Base-by-base conservation (phyloP, 257 asterid genomes). In the Fraxinus pennsylvanica region DNA sequence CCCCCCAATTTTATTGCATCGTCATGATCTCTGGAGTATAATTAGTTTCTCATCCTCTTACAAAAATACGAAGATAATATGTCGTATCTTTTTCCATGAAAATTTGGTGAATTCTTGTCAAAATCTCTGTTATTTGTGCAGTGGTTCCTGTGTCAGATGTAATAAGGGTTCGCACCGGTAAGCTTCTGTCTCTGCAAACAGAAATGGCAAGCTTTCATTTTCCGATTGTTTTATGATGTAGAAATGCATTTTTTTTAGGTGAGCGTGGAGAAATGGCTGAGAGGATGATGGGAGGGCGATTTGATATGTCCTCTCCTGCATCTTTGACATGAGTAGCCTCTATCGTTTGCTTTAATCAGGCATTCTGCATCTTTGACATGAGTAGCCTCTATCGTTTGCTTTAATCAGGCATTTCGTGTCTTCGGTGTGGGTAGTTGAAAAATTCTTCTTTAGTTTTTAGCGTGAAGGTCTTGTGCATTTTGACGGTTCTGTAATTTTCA, bases 131-230 rank as follows among this genome's bases (percentile, higher is more conserved):
- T 78, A 25, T 75, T 74, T 76, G 79, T 84, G 94, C 96, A 94
- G 99, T 94, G 94, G 79, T 79, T 73, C 99, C 98, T 3, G 92
- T 94, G 32, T 80, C 96, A 61, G 97, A 94, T 73, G 84, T 94
- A 47, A 87, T 94, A 52, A 91, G 99, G 85, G 90, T 94, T 79
- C 98, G 99, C 75, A 94, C 99, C 47, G 98, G 99, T 92, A 85
- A 82, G 83, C 47, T 74, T 9, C 1, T 1, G 10, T 9, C 27
- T 63, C 61, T 29, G 45, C 25, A 38, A 0, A 3, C 41, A 33
- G 43, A 36, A 52, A 32, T 45, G 9, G 19, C 4, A 59, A 57
- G 39, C 50, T 41, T 14, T 39, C 33, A 38, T 8, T 72, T 45
- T 15, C 52, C 36, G 8, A 30, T 12, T 29, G 33, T 6, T 66